Conservation (phyloP, 1,284 basidiomycete genomes). For the Sporisorium sorghi region DNA sequence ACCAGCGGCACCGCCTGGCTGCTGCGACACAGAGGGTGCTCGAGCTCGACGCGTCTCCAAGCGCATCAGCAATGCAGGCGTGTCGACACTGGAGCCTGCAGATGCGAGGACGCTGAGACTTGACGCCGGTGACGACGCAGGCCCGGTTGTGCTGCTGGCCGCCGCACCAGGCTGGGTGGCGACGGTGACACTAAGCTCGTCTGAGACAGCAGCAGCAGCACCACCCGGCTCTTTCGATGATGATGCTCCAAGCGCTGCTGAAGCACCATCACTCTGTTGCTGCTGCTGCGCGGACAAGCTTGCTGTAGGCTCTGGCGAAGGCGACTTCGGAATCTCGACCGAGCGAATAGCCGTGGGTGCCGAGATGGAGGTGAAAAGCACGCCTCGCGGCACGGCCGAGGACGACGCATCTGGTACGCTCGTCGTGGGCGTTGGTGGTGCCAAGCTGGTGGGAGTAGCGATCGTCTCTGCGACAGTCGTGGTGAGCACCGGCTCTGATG, state of each 20-base stretch:
- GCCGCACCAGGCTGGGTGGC: slow-evolving; percentile 11
- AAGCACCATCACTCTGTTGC: background rate
- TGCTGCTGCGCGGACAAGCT: slow-evolving; percentile 2
- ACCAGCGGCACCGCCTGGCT: background rate
- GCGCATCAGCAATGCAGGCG: slow-evolving; percentile 25
- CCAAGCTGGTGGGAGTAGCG: slow-evolving; percentile 10
- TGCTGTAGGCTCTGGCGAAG: slow-evolving; percentile 42
- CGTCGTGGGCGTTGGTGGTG: slow-evolving; percentile 5
- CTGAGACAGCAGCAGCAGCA: background rate
- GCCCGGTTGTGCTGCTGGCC: background rate
- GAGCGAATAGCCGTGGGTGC: slow-evolving; percentile 56
- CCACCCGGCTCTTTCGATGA: background rate
- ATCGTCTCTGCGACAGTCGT: slow-evolving; percentile 4
- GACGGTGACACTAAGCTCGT: background rate
- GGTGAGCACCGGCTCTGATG: slow-evolving; percentile 18
- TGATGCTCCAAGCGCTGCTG: background rate
- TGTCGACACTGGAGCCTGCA: slow-evolving; percentile 17
- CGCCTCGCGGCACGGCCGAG: slow-evolving; percentile 20
- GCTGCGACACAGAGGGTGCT: slow-evolving; percentile 18
- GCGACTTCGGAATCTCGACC: slow-evolving; percentile 61
- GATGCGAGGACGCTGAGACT: background rate
- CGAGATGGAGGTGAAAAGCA: slow-evolving; percentile 49
- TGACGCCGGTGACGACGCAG: slow-evolving; percentile 17
- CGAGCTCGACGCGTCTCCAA: slow-evolving; percentile 25
- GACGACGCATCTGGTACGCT: slow-evolving; percentile 11